phyloP scores from a whole-genome alignment of 768 basidiomycete species.

The Leucocoprinus birnbaumii region DNA sequence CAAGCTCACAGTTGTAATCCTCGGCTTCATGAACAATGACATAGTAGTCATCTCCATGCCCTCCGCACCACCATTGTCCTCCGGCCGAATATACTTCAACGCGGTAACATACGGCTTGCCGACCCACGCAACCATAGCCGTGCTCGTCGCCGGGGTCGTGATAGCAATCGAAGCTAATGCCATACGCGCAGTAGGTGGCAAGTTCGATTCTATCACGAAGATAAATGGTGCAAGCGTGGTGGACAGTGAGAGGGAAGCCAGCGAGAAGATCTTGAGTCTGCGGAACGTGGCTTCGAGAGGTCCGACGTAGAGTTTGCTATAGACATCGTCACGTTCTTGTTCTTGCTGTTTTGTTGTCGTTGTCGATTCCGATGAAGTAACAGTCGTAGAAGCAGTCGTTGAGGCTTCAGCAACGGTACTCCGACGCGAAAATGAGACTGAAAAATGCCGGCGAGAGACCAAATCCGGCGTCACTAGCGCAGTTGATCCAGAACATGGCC shows the following conservation, averaged over 20 bases:
- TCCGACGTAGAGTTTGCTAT: slow-evolving; percentile 53
- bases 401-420: slow-evolving; percentile 8
- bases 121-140: slow-evolving; percentile 68
- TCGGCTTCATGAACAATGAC: slow-evolving; percentile 54
- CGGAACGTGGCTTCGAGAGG: slow-evolving; percentile 73
- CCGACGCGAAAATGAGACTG: slow-evolving; percentile 1
- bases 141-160: slow-evolving; percentile 70
- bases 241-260: slow-evolving; percentile 73
- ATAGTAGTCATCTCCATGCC: slow-evolving; percentile 71
- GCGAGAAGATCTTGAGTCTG: slow-evolving; percentile 78
- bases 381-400: slow-evolving; percentile 14
- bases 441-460: slow-evolving; percentile 1
- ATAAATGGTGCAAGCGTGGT: slow-evolving; percentile 74
- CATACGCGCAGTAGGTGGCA: slow-evolving; percentile 66
- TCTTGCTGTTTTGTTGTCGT: slow-evolving; percentile 4
- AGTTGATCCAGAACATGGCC: neutral
- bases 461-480: neutral
- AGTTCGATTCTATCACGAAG: slow-evolving; percentile 74
- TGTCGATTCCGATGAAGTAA: slow-evolving; percentile 13
- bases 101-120: slow-evolving; percentile 72
- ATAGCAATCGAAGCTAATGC: slow-evolving; percentile 70
- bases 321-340: slow-evolving; percentile 21
- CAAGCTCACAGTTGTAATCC: slow-evolving; percentile 57
- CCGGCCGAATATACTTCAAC: slow-evolving; percentile 49
- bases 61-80: slow-evolving; percentile 40